Evolutionary conservation across 768 basidiomycete genomes (phyloP).

Genomic region (Auricularia auricula-judae): DNA sequence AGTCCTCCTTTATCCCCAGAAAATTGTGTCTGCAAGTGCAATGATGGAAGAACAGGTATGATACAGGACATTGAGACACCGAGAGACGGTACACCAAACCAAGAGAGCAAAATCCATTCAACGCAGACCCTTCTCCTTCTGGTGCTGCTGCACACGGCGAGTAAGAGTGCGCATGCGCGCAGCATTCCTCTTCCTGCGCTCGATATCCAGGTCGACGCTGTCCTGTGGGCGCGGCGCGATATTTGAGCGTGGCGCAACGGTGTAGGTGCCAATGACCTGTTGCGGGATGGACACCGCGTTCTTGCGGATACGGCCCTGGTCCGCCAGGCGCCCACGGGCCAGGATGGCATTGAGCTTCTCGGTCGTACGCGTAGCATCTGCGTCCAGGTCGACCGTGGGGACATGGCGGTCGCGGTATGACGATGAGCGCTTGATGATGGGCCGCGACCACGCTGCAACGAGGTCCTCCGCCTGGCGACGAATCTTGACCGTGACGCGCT

Average conservation of each 20-base stretch:
- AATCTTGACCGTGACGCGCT: conserved; percentile 75
- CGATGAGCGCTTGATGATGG: conserved; percentile 82
- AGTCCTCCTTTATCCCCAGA: too few relatives aligned
- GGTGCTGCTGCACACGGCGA: conserved; percentile 8
- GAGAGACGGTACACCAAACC: neutral
- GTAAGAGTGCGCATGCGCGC: conserved; percentile 61
- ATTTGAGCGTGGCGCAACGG: conserved; percentile 58
- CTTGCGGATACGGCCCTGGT: conserved; percentile 58
- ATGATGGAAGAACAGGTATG: too few relatives aligned
- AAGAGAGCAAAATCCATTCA: neutral
- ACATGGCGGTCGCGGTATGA: conserved; percentile 68
- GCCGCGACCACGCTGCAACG: conserved; percentile 77
- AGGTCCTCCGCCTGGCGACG: conserved; percentile 74
- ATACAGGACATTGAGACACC: neutral
- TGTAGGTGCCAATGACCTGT: conserved; percentile 63
- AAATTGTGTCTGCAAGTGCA: too few relatives aligned
- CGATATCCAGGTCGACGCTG: conserved; percentile 65
- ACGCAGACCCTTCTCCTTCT: conserved; percentile 2
- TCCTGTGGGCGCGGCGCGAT: conserved; percentile 40
- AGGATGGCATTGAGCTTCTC: conserved; percentile 52
- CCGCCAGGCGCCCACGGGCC: conserved; percentile 52
- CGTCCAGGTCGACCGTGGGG: conserved; percentile 37
- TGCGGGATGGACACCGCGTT: conserved; percentile 81
- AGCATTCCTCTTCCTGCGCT: conserved; percentile 61
- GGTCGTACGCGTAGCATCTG: conserved; percentile 24